These are phyloP conservation scores for Colletotrichum musicola DNA, from an alignment of 2,329 filamentous ascomycete species.

Conservation along the genomic window DNA sequence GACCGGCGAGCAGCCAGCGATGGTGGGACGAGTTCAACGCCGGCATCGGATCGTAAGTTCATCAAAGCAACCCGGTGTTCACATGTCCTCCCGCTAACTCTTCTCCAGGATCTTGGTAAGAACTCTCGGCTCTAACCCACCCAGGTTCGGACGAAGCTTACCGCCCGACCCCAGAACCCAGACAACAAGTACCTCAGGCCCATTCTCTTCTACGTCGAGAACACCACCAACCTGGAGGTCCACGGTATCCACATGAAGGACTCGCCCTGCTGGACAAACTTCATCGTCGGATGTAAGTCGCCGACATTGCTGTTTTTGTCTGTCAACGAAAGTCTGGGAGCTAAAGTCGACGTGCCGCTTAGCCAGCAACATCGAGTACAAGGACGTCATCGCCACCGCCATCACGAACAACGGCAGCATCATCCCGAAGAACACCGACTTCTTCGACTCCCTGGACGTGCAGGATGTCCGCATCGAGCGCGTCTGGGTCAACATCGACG, in stretches of 20 bases:
- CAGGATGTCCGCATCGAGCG: constrained; percentile 65
- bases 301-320: neutral
- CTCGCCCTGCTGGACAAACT: constrained; percentile 75
- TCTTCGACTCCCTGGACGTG: constrained; percentile 71
- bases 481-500: constrained; percentile 65
- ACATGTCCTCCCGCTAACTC: neutral
- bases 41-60: constrained; percentile 39
- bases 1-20: constrained; percentile 45
- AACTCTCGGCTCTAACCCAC: neutral
- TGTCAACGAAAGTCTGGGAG: neutral
- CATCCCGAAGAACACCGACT: constrained; percentile 72
- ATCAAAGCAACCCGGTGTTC: neutral
- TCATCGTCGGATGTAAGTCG: constrained; percentile 63
- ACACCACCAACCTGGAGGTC: constrained; percentile 69
- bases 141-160: too few relatives aligned
- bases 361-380: constrained; percentile 64
- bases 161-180: constrained; percentile 57
- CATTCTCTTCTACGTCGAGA: constrained; percentile 72
- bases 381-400: constrained; percentile 66
- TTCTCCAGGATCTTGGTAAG: neutral
- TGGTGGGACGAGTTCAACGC: constrained; percentile 59
- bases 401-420: constrained; percentile 58
- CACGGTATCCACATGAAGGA: constrained; percentile 71
- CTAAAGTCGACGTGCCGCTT: neutral
- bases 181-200: constrained; percentile 69